phyloP scores from a whole-genome alignment of 441 rosid genomes.

The Gossypium aridum region DNA sequence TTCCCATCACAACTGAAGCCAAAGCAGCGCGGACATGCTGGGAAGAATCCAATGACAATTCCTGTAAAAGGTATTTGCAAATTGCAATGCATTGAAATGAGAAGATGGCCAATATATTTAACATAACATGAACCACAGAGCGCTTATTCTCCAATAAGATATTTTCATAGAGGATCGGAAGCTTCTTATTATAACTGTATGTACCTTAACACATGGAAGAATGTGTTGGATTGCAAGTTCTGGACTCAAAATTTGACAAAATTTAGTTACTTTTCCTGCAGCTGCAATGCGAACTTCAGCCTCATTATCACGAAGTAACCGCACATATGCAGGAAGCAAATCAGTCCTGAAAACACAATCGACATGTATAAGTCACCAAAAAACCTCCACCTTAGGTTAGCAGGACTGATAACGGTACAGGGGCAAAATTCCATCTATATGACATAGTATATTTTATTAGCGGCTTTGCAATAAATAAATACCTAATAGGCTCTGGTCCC shows the following conservation, averaged over 20 bases:
- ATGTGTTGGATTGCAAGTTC: conserved; percentile 80
- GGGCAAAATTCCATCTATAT: not conserved
- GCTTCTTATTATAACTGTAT: conserved; percentile 1
- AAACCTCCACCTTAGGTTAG: not conserved
- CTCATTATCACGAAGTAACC: conserved; percentile 89
- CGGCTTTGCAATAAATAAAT: conserved; percentile 7
- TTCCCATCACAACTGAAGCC: conserved; percentile 98
- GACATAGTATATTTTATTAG: not conserved
- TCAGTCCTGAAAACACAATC: conserved; percentile 43
- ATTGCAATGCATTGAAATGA: conserved; percentile 10
- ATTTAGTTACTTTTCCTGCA: conserved; percentile 89
- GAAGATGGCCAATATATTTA: conserved; percentile 4
- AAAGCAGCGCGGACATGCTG: conserved; percentile 96
- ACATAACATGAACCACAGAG: not conserved
- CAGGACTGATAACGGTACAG: not conserved
- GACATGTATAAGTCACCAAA: not conserved
- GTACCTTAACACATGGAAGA: conserved; percentile 92
- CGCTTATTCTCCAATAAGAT: not conserved
- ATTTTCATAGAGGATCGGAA: not conserved
- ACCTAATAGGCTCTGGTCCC: conserved; percentile 85
- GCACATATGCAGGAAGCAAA: conserved; percentile 90
- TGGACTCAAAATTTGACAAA: conserved; percentile 79
- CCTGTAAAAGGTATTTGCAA: conserved; percentile 37
- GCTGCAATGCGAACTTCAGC: conserved; percentile 99
- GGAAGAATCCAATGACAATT: conserved; percentile 88